Percentiles rank a stretch among this genome's conserved stretches.
phyloP scores from a whole-genome alignment of 495 filamentous ascomycete species.

The Trichoderma virens region DNA sequence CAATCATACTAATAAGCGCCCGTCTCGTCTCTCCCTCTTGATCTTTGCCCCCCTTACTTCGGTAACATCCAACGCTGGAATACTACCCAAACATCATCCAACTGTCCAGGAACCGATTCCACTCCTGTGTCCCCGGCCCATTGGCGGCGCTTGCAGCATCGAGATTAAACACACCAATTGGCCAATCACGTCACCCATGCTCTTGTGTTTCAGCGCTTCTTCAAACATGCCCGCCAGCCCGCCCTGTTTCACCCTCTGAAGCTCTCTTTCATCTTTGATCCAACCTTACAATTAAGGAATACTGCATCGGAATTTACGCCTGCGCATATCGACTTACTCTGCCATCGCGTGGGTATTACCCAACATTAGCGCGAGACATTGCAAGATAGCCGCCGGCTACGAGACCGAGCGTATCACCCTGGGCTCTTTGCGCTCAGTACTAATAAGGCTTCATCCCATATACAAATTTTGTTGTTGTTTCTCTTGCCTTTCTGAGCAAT shows the following conservation, averaged over 20 bases:
- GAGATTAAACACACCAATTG: neutral
- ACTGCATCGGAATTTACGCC: neutral
- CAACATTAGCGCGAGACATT: neutral
- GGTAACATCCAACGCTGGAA: neutral
- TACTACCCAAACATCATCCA: neutral
- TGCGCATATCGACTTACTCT: neutral
- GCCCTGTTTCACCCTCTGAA: neutral
- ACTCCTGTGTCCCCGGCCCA: neutral
- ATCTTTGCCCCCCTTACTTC: neutral
- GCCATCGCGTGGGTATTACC: neutral
- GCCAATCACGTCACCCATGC: neutral
- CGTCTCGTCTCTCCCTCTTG: neutral
- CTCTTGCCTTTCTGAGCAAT: slow-evolving; percentile 25
- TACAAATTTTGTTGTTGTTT: neutral
- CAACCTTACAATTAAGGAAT: neutral
- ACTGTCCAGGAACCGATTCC: neutral
- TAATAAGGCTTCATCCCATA: neutral
- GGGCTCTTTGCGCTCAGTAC: neutral
- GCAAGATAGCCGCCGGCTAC: neutral
- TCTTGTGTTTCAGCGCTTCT: slow-evolving; percentile 9
- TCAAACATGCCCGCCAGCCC: slow-evolving; percentile 10
- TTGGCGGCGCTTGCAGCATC: slow-evolving; percentile 5
- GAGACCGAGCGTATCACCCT: neutral
- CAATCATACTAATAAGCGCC: slow-evolving; percentile 5
- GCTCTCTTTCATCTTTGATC: neutral